Evolutionary conservation across 2,329 filamentous ascomycete species (phyloP).

Genomic region (Rutstroemia sydowiana): DNA sequence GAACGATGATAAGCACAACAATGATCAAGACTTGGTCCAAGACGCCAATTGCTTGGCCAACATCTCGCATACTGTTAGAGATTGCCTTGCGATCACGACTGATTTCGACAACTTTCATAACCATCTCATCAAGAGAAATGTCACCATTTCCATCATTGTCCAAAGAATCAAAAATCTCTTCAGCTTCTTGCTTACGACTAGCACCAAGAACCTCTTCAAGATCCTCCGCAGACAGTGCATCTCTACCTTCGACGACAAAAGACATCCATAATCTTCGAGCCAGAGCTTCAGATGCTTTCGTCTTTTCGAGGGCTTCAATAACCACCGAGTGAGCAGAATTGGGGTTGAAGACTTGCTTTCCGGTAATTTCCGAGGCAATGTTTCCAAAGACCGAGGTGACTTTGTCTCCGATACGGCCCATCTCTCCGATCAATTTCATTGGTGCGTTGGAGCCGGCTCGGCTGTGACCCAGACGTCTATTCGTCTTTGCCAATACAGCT

Average conservation of each 20-base stretch:
- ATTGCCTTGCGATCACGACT: constrained; percentile 84
- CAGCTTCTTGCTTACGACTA: constrained; percentile 66
- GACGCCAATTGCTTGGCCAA: constrained; percentile 86
- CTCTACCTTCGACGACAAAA: constrained; percentile 83
- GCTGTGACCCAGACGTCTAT: constrained; percentile 37
- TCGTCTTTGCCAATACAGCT: constrained; percentile 53
- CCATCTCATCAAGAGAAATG: constrained; percentile 87
- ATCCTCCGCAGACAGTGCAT: constrained; percentile 73
- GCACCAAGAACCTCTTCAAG: constrained; percentile 79
- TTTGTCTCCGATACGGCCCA: constrained; percentile 82
- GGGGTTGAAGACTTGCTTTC: constrained; percentile 90
- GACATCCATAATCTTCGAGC: constrained; percentile 98
- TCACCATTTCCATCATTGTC: constrained; percentile 89
- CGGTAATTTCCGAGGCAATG: constrained; percentile 88
- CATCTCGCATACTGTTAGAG: constrained; percentile 90
- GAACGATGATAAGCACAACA: constrained; percentile 69
- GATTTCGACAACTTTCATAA: constrained; percentile 70
- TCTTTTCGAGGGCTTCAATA: constrained; percentile 80
- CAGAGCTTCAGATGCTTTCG: constrained; percentile 77
- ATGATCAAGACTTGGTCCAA: constrained; percentile 80
- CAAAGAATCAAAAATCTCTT: constrained; percentile 74
- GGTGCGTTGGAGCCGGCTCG: constrained; percentile 62
- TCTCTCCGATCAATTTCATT: constrained; percentile 65
- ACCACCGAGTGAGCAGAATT: constrained; percentile 87
- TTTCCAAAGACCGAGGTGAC: constrained; percentile 90